Base-by-base conservation (phyloP, 257 asterid genomes). In the Marsdenia floribunda region DNA sequence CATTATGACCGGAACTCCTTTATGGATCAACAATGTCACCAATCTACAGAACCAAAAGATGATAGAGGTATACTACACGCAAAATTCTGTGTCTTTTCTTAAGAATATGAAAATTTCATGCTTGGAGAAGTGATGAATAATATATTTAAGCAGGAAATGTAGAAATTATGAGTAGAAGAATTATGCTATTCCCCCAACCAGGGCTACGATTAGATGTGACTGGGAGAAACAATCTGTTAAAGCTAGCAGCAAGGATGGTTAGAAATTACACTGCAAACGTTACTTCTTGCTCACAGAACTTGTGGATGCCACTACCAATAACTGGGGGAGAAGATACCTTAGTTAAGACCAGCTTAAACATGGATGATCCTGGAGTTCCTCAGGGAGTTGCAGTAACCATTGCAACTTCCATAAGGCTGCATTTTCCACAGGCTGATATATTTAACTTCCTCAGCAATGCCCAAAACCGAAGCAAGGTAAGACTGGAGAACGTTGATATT, bases 351-450 rank as follows among this genome's bases (percentile, higher is more conserved):
- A 72, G 81, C 77, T 70, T 65, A 61, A 85, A 83, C 83, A 15
- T 15, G 37, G 83, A 80, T 80, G 78, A 61, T 60, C 84, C 82
- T 1, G 81, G 80, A 60, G 61, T 68, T 33, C 84, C 88, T 70
- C 55, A 61, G 19, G 88, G 89, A 8, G 80, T 76, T 71, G 69
- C 85, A 14, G 69, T 86, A 58, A 80, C 82, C 3, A 65, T 86
- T 58, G 85, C 89, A 71, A 78, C 89, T 71, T 83, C 93, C 3
- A 73, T 88, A 11, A 75, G 82, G 85, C 80, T 86, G 40, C 89
- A 82, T 33, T 84, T 75, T 42, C 84, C 76, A 33, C 89, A 77
- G 12, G 70, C 29, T 2, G 72, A 79, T 1, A 71, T 85, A 5
- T 88, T 78, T 70, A 55, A 76, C 68, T 86, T 86, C 83, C 87